These are phyloP conservation scores for Chaetomiaceae sp. DNA, from an alignment of 2,329 filamentous ascomycete species.

Conservation along the genomic window DNA sequence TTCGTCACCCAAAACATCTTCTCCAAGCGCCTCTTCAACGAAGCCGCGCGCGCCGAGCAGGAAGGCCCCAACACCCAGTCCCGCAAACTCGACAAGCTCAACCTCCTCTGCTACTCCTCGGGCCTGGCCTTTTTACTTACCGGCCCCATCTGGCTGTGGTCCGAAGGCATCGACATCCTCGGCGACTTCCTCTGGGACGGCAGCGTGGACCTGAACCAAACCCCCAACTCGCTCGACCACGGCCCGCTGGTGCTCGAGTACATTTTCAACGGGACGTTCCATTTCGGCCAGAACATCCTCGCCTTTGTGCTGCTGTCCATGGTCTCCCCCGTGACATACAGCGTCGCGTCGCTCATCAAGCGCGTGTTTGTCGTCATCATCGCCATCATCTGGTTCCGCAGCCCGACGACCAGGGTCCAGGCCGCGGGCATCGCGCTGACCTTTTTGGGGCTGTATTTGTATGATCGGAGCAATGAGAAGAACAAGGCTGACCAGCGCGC, in stretches of 20 bases:
- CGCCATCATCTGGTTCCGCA: constrained; percentile 95
- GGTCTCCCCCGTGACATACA: constrained; percentile 95
- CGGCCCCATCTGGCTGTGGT: constrained; percentile 87
- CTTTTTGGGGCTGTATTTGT: constrained; percentile 88
- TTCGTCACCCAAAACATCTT: constrained; percentile 99
- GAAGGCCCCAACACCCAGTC: constrained; percentile 60
- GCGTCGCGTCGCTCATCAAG: constrained; percentile 92
- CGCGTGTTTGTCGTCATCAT: constrained; percentile 95
- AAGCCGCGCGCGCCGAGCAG: constrained; percentile 77
- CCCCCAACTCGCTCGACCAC: constrained; percentile 68
- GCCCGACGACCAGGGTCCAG: constrained; percentile 77
- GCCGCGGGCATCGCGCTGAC: constrained; percentile 82
- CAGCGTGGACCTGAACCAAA: constrained; percentile 57
- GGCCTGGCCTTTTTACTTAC: constrained; percentile 87
- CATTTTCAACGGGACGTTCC: constrained; percentile 93
- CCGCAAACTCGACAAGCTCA: constrained; percentile 91
- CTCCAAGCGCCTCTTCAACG: constrained; percentile 96
- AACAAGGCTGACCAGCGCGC: constrained; percentile 83
- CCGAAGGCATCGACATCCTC: constrained; percentile 75
- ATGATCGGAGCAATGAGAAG: constrained; percentile 85
- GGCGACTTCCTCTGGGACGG: constrained; percentile 77
- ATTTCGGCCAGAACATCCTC: constrained; percentile 94
- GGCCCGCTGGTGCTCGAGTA: constrained; percentile 77
- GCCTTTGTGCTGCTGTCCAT: constrained; percentile 90
- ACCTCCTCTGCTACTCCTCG: constrained; percentile 94